phyloP scores from a whole-genome alignment of 129 eudicot species.

The Centaurea solstitialis region DNA sequence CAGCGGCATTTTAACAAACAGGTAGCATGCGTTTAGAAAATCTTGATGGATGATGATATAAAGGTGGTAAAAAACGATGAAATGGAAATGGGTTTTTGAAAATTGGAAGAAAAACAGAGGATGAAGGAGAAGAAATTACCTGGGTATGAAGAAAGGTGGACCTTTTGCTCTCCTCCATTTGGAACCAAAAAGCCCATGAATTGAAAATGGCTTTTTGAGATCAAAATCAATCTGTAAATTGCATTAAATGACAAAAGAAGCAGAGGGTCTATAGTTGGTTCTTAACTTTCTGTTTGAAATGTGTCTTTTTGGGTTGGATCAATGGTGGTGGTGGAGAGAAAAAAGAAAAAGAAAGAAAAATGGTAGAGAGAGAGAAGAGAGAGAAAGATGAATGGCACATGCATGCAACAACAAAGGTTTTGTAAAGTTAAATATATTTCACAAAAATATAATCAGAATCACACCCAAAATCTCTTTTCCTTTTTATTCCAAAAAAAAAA shows the following conservation, averaged over 20 bases:
- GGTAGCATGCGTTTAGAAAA: neutral
- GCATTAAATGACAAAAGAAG: constrained; percentile 21
- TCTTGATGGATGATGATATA: neutral
- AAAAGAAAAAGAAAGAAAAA: constrained; percentile 7
- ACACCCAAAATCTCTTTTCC: constrained; percentile 12
- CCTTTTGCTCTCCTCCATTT: constrained; percentile 42
- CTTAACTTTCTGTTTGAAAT: constrained; percentile 9
- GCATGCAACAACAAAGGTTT: constrained; percentile 55
- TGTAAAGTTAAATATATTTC: constrained; percentile 24
- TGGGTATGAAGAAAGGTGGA: constrained; percentile 53
- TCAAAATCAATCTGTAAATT: constrained; percentile 41
- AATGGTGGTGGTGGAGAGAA: constrained; percentile 35
- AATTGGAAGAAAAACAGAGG: constrained; percentile 7
- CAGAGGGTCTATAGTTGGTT: neutral
- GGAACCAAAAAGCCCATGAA: constrained; percentile 35
- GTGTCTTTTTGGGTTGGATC: constrained; percentile 25
- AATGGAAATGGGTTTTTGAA: constrained; percentile 19
- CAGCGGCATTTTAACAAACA: neutral
- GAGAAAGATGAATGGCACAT: constrained; percentile 49
- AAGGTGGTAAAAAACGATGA: constrained; percentile 24
- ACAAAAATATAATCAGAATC: constrained; percentile 35
- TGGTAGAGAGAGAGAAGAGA: constrained; percentile 33
- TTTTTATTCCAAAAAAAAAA: constrained; percentile 10
- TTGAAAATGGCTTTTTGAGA: constrained; percentile 33
- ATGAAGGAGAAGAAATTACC: constrained; percentile 38